These are phyloP conservation scores for Venturia oleaginea DNA, from an alignment of 2,329 filamentous ascomycete genomes.

Conservation along the genomic window DNA sequence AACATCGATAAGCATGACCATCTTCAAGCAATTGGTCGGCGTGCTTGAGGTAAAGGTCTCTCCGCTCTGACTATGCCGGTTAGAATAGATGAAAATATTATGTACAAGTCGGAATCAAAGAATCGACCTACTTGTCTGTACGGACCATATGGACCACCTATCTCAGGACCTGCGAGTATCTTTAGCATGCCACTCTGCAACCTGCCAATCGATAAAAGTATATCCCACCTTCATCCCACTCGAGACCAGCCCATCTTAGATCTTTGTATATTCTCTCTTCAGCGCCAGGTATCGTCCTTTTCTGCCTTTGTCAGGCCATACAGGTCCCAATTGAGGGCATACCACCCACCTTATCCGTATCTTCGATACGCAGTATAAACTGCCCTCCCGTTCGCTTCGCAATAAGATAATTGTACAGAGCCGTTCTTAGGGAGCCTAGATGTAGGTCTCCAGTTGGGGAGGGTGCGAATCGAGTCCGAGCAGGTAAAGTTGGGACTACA, in stretches of 20 bases:
- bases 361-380: conserved; percentile 85
- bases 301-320: conserved; percentile 44
- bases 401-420: conserved; percentile 91
- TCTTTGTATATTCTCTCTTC: conserved; percentile 71
- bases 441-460: conserved; percentile 93
- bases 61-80: conserved; percentile 62
- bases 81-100: not conserved
- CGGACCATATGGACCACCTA: conserved; percentile 73
- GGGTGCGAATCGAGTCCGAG: conserved; percentile 81
- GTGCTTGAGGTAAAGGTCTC: conserved; percentile 62
- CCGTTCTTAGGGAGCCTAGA: conserved; percentile 82
- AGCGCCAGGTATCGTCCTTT: conserved; percentile 70
- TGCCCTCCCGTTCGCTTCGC: conserved; percentile 80
- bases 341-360: conserved; percentile 70
- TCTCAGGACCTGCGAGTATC: conserved; percentile 54
- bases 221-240: conserved; percentile 80
- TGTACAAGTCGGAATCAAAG: not conserved
- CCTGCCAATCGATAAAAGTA: conserved; percentile 13
- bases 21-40: conserved; percentile 58
- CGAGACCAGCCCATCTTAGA: conserved; percentile 76
- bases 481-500: conserved; percentile 33
- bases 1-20: conserved; percentile 83
- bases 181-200: conserved; percentile 2
- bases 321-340: not conserved
- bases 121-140: conserved; percentile 63